Evolutionary conservation across 2,329 filamentous ascomycete species (phyloP).

Genomic region (Diaporthe longicolla): DNA sequence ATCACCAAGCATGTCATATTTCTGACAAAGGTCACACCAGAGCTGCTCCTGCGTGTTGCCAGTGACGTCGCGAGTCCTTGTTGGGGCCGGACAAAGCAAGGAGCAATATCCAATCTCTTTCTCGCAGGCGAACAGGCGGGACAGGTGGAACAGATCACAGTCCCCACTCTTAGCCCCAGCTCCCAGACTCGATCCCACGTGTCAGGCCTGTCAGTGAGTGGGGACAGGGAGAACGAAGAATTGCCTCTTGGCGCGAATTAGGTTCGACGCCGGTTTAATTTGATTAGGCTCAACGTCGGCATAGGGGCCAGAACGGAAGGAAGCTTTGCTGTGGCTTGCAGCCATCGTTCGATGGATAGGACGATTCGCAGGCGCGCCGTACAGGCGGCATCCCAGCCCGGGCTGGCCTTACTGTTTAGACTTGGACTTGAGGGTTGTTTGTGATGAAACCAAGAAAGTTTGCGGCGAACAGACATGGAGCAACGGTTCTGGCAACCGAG

Average conservation of each 20-base stretch:
- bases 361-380: background rate
- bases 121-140: background rate
- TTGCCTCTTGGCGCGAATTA: background rate
- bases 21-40: constrained; percentile 17
- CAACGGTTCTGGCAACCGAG: constrained; percentile 22
- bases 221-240: constrained; percentile 5
- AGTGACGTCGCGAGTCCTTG: constrained; percentile 23
- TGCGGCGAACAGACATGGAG: constrained; percentile 18
- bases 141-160: constrained; percentile 14
- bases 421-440: constrained; percentile 8
- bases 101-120: background rate
- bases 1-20: background rate
- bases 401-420: background rate
- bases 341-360: background rate
- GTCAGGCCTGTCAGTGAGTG: constrained; percentile 35
- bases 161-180: constrained; percentile 8
- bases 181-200: constrained; percentile 28
- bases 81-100: background rate
- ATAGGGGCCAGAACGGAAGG: background rate
- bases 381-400: constrained; percentile 12
- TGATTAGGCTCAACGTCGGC: constrained; percentile 28
- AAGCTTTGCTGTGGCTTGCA: background rate
- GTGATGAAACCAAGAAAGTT: constrained; percentile 27
- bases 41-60: background rate
- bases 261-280: constrained; percentile 24